Evolutionary conservation across 2,329 filamentous ascomycete species (phyloP).

Genomic region (Ceratocystis albifundus): DNA sequence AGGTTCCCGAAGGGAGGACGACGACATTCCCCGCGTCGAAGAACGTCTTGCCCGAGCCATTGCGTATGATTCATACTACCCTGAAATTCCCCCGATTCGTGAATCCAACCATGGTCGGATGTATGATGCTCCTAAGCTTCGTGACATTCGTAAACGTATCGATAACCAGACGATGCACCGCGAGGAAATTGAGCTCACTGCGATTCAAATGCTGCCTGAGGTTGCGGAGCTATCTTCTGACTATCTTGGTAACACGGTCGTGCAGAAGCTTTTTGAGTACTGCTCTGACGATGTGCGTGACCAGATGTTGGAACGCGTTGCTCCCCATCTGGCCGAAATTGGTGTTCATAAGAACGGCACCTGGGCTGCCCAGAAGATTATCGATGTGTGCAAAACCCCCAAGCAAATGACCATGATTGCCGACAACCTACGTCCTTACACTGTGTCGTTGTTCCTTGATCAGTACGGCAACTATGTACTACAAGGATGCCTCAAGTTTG

Average conservation of each 20-base stretch:
- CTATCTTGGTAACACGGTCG: constrained; percentile 97
- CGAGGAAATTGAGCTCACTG: constrained; percentile 83
- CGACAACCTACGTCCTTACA: constrained; percentile 72
- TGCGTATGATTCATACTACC: constrained; percentile 56
- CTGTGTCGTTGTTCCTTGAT: constrained; percentile 83
- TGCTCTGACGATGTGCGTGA: constrained; percentile 86
- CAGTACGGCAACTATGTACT: constrained; percentile 98
- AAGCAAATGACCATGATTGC: constrained; percentile 76
- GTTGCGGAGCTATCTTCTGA: constrained; percentile 91
- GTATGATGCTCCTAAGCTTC: constrained; percentile 85
- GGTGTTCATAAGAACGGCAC: constrained; percentile 98
- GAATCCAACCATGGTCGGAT: constrained; percentile 82
- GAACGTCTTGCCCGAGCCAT: constrained; percentile 64
- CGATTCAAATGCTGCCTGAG: constrained; percentile 87
- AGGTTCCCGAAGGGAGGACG: constrained; percentile 70
- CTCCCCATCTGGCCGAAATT: constrained; percentile 88
- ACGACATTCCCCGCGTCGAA: constrained; percentile 48
- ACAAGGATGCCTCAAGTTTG: constrained; percentile 90
- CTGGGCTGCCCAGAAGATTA: constrained; percentile 98
- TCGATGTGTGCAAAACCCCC: constrained; percentile 82
- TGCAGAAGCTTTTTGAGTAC: constrained; percentile 95
- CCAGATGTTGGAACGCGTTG: constrained; percentile 78
- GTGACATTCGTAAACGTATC: constrained; percentile 93
- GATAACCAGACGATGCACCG: constrained; percentile 84
- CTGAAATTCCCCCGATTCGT: constrained; percentile 78